A percentile compares a stretch with the other conserved stretches of the same genome.
phyloP scores from a whole-genome alignment of 1,284 basidiomycete species.

The Cerrena zonata region DNA sequence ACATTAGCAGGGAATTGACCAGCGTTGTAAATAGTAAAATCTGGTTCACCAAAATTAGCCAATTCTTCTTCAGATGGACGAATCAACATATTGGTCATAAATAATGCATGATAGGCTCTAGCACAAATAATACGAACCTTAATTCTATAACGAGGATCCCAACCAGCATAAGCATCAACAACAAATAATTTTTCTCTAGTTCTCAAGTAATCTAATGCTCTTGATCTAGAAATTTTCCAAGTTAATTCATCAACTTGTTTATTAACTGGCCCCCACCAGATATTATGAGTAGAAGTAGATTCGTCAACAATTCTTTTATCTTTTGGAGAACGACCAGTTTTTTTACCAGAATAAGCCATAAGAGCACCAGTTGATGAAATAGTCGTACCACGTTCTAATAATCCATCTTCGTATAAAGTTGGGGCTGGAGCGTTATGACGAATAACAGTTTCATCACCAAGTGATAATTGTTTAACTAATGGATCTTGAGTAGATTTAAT shows the following conservation, averaged over 20 bases:
- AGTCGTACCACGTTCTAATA: constrained; percentile 96
- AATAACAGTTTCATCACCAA: too few species aligned
- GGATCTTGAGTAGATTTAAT: too few species aligned
- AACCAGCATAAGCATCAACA: constrained; percentile 97
- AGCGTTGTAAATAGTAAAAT: constrained; percentile 99
- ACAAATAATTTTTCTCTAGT: constrained; percentile 99
- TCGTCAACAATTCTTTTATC: constrained; percentile 99
- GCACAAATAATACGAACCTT: constrained; percentile 99
- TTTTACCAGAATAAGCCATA: constrained; percentile 99
- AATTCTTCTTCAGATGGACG: constrained; percentile 94
- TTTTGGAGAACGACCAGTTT: constrained; percentile 96
- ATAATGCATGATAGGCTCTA: constrained; percentile 97
- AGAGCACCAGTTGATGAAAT: constrained; percentile 93
- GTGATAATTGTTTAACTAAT: too few species aligned
- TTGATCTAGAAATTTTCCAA: constrained; percentile 96
- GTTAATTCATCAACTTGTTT: constrained; percentile 96
- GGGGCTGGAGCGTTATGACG: too few species aligned
- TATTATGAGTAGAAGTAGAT: constrained; percentile 92
- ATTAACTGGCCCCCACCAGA: constrained; percentile 99
- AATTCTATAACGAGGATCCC: constrained; percentile 99
- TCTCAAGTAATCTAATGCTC: constrained; percentile 99
- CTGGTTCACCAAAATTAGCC: constrained; percentile 92
- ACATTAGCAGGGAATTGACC: constrained; percentile 99
- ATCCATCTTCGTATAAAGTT: constrained; percentile 97
- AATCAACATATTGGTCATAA: constrained; percentile 99